Base-by-base conservation (phyloP, 257 asterid species). In the Capsicum chinense region DNA sequence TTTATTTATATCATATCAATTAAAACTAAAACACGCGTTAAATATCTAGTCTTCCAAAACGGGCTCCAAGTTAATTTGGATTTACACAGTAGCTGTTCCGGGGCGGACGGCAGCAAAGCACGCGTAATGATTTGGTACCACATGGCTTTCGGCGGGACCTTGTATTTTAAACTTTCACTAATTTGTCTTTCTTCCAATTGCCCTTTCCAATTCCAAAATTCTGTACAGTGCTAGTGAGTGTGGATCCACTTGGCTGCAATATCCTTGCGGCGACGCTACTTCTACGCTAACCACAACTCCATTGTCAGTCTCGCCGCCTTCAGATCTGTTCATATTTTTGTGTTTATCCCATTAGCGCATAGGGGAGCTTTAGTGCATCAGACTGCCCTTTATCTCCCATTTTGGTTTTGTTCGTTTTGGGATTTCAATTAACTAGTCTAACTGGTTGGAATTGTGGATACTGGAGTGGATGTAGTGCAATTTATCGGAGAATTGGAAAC, bases 61-160 rank as follows among this genome's bases (percentile, higher is more conserved):
- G 44, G 44, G 44, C 44, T 4, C 44, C 5, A 39, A 39, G 5
- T 48, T 48, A 8, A 0, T 8, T 8, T 50, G 56, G 57, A 54
- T 4, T 54, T 54, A 9, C 4, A 54, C 3, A 3, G 57, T 5
- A 9, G 8, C n/a, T 56, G 14, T 56, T 56, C 60, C n/a, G 80
- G 14, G 60, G 19, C 7, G 62, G 80, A 19, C 47, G 13, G 80
- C 60, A 74, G 37, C 2, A 50, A 73, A 73, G 56, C 39, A 19
- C 44, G 60, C 80, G n/a, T 50, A 74, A 74, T 48, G 80, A 52
- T 74, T 42, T 69, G 79, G 79, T 39, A 16, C 33, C 56, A 69
- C 33, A 39, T 69, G 14, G 79, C 79, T 69, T 69, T 74, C 62
- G n/a, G 80, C 80, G 80, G 62, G 80, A 50, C 80, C 62, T 74